Percentiles rank a stretch among this genome's conserved stretches.
Conservation (phyloP, 208 protist species). For the Porcisia hertigi region DNA sequence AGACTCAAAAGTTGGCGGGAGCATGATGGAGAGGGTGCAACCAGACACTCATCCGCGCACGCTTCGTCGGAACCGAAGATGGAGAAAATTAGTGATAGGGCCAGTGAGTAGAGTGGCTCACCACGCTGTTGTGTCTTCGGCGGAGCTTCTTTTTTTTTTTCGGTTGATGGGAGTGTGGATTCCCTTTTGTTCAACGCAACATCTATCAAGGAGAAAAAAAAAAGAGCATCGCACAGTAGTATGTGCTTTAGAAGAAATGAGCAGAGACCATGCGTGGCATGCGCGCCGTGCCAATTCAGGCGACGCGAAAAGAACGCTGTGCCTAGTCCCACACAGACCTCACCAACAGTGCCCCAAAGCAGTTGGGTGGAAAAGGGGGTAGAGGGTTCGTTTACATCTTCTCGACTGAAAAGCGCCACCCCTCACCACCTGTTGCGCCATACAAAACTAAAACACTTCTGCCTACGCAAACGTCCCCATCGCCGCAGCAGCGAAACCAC, state of each 20-base stretch:
- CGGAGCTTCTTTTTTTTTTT: not conserved
- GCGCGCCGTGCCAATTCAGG: not conserved
- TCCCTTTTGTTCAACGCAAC: not conserved
- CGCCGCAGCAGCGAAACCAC: not conserved
- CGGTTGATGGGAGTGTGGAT: not conserved
- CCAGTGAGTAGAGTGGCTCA: not conserved
- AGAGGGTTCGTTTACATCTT: not conserved
- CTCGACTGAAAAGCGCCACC: not conserved
- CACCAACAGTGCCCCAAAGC: not conserved
- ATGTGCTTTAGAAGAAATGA: not conserved
- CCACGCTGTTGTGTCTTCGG: not conserved
- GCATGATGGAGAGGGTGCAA: not conserved
- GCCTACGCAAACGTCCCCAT: constrained; percentile 4
- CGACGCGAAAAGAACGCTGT: not conserved
- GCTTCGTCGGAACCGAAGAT: not conserved
- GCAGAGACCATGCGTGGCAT: not conserved
- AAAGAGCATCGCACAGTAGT: not conserved
- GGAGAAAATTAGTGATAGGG: not conserved
- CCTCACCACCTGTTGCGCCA: not conserved
- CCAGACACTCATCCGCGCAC: not conserved
- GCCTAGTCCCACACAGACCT: no score
- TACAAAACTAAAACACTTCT: not conserved
- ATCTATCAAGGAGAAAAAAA: not conserved
- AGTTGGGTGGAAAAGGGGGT: not conserved
- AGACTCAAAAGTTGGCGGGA: not conserved